Base-by-base conservation (phyloP, 345 rosid genomes). In the Populus nigra region DNA sequence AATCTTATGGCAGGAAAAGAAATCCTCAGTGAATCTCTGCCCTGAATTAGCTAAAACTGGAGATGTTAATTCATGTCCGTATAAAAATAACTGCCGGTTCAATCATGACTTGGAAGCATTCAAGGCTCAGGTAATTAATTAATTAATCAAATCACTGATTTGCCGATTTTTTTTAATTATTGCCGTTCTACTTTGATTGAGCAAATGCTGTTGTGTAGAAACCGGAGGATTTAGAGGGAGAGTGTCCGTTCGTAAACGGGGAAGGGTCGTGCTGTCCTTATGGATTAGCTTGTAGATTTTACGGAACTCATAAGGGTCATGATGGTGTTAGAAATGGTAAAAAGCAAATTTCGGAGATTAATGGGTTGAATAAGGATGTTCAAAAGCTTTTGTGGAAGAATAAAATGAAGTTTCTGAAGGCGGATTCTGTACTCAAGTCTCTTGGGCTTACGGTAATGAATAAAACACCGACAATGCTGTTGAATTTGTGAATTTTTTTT, bases 341-440 rank as follows among this genome's bases (percentile, higher is more conserved):
- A 59, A 85, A 83, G 84, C 81, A 38, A 63, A 73, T 8, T 69
- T 82, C 87, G 1, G 99, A 93, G 85, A 81, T 88, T 5, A 96
- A 96, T 87, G 89, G 76, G 55, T 80, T 93, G 82, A 92, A 79
- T 41, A 96, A 93, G 80, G 96, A 92, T 59, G 89, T 89, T 16
- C 98, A 91, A 82, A 96, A 88, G 88, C 96, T 92, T 80, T 72
- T 93, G 61, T 96, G 99, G 97, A 96, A 93, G 76, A 91, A 89
- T 70, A 96, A 89, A 79, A 80, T 93, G 90, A 81, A 79, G 75
- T 93, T 91, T 70, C 82, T 88, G 6, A 96, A 91, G 65, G 91
- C 99, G 25, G 98, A 96, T 80, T 89, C 87, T 18, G 83, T 79
- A 72, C 90, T 96, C 41, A 85, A 88, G 79, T 83, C 88, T 75